A percentile compares a stretch with the other conserved stretches of the same genome.
Evolutionary conservation across 352 stramenopile species (phyloP).

Genomic region (Pythium brassicae): DNA sequence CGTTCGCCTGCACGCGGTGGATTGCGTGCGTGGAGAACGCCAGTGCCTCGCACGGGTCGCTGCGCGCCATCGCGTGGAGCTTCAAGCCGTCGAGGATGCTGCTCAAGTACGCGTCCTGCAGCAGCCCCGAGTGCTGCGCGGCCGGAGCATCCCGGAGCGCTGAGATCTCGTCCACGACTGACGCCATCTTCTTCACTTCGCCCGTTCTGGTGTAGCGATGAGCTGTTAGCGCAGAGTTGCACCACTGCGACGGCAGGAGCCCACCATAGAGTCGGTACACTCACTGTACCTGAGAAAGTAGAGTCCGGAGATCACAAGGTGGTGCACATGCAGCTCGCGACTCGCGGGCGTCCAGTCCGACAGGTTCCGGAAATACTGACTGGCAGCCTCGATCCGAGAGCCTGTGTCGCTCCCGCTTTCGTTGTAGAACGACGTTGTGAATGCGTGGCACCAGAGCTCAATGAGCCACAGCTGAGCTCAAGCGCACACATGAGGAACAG

Average conservation of each 20-base stretch:
- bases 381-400: conserved; percentile 36
- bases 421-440: conserved; percentile 36
- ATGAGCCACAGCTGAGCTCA: conserved; percentile 54
- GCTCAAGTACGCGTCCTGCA: conserved; percentile 41
- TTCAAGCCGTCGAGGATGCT: conserved; percentile 54
- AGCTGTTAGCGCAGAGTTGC: no score
- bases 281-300: conserved; percentile 44
- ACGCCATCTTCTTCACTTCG: conserved; percentile 33
- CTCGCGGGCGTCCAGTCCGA: conserved; percentile 18
- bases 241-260: no score
- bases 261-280: no score
- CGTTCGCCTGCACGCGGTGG: conserved; percentile 41
- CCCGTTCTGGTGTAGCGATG: no score
- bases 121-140: background rate
- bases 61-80: conserved; percentile 29
- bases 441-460: conserved; percentile 52
- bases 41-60: conserved; percentile 40
- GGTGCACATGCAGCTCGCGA: conserved; percentile 40
- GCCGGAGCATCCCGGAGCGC: conserved; percentile 10
- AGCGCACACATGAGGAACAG: background rate
- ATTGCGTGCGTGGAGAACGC: conserved; percentile 48
- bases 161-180: conserved; percentile 41
- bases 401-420: conserved; percentile 18
- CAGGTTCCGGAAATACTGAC: conserved; percentile 38
- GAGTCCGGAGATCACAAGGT: conserved; percentile 57